Percentiles rank a stretch among this genome's conserved stretches.
Conservation (phyloP, 148 eudicot genomes). For the Talinum fruticosum region DNA sequence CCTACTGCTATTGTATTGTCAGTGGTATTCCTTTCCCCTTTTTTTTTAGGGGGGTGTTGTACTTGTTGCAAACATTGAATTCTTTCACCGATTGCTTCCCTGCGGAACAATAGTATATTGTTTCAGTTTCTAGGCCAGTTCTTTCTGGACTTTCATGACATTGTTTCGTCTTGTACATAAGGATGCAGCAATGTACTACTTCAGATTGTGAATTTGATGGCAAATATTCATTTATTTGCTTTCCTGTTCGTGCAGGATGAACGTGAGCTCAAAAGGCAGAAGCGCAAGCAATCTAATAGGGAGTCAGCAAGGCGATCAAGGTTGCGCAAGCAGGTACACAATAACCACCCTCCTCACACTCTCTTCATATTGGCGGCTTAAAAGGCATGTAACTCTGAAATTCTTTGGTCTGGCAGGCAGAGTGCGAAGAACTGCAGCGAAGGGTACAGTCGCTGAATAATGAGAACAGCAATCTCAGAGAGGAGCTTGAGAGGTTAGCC, state of each 20-base stretch:
- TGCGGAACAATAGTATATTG: neutral
- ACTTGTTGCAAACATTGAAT: neutral
- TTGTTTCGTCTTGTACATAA: neutral
- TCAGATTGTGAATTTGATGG: neutral
- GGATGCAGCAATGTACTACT: neutral
- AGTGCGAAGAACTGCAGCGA: slow-evolving; percentile 83
- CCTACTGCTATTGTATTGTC: too few relatives aligned
- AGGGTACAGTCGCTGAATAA: slow-evolving; percentile 56
- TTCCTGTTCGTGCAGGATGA: slow-evolving; percentile 59
- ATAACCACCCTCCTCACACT: neutral
- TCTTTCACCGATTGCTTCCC: neutral
- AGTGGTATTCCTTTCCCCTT: neutral
- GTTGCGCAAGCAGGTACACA: slow-evolving; percentile 83
- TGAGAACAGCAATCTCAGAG: slow-evolving; percentile 61
- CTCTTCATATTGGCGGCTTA: neutral
- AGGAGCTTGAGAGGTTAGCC: slow-evolving; percentile 63
- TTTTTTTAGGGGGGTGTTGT: too few relatives aligned
- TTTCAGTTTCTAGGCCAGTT: neutral
- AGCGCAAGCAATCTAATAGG: slow-evolving; percentile 92
- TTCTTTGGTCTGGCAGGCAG: slow-evolving; percentile 46
- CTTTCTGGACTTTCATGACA: neutral
- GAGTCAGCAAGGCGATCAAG: slow-evolving; percentile 98
- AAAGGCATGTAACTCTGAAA: neutral
- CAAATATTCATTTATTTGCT: neutral
- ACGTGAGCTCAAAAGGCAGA: slow-evolving; percentile 80